A percentile compares a stretch with the other conserved stretches of the same genome.
phyloP scores from a whole-genome alignment of 345 rosid species.

The Raphanus sativus region DNA sequence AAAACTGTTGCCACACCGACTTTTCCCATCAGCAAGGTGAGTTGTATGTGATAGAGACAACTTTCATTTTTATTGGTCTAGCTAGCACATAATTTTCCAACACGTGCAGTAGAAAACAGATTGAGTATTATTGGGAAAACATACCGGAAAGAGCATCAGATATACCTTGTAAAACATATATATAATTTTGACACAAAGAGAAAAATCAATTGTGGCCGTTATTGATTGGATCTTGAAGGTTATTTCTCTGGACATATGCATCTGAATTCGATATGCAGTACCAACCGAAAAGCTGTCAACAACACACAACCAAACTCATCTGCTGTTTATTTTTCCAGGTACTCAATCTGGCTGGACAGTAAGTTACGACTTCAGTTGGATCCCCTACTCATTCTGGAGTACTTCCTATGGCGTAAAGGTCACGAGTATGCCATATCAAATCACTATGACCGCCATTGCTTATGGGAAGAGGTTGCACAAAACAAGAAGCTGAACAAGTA shows the following conservation, averaged over 20 bases:
- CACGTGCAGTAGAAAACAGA: not conserved
- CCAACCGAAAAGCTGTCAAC: not conserved
- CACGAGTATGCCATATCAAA: conserved; percentile 90
- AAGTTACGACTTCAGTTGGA: conserved; percentile 88
- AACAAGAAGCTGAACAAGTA: conserved; percentile 94
- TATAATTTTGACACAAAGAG: not conserved
- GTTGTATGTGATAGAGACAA: conserved; percentile 5
- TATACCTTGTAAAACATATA: no score
- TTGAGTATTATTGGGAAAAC: not conserved
- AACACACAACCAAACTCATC: not conserved
- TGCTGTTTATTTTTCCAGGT: conserved; percentile 49
- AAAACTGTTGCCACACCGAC: conserved; percentile 81
- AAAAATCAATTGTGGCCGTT: not conserved
- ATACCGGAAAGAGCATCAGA: not conserved
- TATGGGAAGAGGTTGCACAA: conserved; percentile 97
- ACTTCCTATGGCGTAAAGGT: conserved; percentile 95
- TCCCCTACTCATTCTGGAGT: conserved; percentile 79
- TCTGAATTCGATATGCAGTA: not conserved
- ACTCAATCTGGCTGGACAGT: conserved; percentile 99
- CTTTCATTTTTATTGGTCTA: conserved; percentile 10
- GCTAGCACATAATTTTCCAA: not conserved
- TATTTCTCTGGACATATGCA: conserved; percentile 6
- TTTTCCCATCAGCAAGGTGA: conserved; percentile 98
- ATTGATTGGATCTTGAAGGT: conserved; percentile 4
- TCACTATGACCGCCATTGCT: conserved; percentile 91